Evolutionary conservation across 352 stramenopile genomes (phyloP).

Genomic region (Globisporangium nagaii): DNA sequence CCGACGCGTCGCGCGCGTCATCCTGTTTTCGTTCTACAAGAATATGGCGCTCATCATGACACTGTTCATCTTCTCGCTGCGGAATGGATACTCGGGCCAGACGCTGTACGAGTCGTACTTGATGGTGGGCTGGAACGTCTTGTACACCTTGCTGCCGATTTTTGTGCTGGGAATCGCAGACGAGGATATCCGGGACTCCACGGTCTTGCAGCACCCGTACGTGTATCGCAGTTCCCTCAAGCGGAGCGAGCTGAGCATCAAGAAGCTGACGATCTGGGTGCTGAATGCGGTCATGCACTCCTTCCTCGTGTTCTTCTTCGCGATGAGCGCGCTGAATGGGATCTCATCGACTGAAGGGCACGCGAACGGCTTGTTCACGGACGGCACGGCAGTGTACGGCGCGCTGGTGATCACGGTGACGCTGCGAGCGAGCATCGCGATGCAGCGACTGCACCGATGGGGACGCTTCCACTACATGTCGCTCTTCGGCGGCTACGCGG

Average conservation of each 20-base stretch:
- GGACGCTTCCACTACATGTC: constrained; percentile 67
- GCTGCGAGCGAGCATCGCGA: constrained; percentile 63
- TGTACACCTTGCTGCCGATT: constrained; percentile 93
- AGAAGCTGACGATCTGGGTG: constrained; percentile 57
- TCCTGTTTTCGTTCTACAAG: constrained; percentile 89
- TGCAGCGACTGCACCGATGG: constrained; percentile 76
- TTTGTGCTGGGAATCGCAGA: constrained; percentile 81
- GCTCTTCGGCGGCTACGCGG: constrained; percentile 51
- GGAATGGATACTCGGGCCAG: constrained; percentile 91
- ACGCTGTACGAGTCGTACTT: constrained; percentile 85
- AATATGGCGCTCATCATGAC: constrained; percentile 93
- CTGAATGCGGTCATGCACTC: constrained; percentile 73
- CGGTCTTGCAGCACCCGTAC: constrained; percentile 71
- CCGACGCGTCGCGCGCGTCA: constrained; percentile 68
- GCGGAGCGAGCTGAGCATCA: constrained; percentile 57
- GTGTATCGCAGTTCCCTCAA: constrained; percentile 72
- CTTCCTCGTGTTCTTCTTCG: constrained; percentile 65
- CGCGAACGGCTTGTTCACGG: constrained; percentile 60
- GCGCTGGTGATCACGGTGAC: constrained; percentile 72
- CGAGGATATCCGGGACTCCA: constrained; percentile 73
- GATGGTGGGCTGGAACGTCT: constrained; percentile 94
- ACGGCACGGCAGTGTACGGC: constrained; percentile 76
- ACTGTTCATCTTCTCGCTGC: constrained; percentile 84
- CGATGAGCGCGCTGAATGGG: constrained; percentile 31
- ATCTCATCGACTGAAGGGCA: constrained; percentile 36